Evolutionary conservation across 2,329 filamentous ascomycete species (phyloP).

Genomic region (Hypoxylon sp.): DNA sequence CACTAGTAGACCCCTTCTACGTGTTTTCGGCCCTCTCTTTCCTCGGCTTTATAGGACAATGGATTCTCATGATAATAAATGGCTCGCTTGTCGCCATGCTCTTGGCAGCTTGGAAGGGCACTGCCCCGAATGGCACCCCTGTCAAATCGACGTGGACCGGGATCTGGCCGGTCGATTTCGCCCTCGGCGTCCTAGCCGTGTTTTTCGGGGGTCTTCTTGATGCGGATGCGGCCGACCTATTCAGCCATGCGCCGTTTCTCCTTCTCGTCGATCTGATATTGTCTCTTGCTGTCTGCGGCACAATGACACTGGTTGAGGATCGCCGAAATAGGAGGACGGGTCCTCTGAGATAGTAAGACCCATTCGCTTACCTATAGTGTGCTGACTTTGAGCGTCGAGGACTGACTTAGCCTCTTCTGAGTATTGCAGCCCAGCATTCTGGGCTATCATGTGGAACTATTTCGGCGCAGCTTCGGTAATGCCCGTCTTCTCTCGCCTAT

Average conservation of each 20-base stretch:
- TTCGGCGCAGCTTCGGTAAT: constrained; percentile 30
- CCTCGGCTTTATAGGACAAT: constrained; percentile 28
- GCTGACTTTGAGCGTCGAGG: not conserved
- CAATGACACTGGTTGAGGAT: constrained; percentile 25
- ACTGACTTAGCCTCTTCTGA: not conserved
- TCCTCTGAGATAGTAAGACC: constrained; percentile 31
- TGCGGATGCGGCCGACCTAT: constrained; percentile 4
- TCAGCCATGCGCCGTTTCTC: constrained; percentile 19
- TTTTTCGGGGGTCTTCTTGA: constrained; percentile 26
- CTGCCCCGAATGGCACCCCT: constrained; percentile 17
- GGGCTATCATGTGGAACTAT: constrained; percentile 33
- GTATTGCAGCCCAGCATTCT: constrained; percentile 22
- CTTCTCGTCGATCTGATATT: constrained; percentile 30
- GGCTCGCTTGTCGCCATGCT: constrained; percentile 28
- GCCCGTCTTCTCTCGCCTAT: constrained; percentile 22
- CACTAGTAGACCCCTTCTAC: constrained; percentile 11
- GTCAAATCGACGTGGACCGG: constrained; percentile 31
- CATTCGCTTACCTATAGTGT: not conserved
- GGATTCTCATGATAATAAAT: constrained; percentile 27
- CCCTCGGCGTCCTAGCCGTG: constrained; percentile 17
- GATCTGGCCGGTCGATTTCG: constrained; percentile 29
- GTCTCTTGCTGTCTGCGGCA: constrained; percentile 29
- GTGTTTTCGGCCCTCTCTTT: constrained; percentile 14
- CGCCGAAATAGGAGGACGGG: constrained; percentile 23
- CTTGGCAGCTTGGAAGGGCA: constrained; percentile 19